Evolutionary conservation across 805 yeast genomes (phyloP).

Genomic region (Blastobotrys muscicola): DNA sequence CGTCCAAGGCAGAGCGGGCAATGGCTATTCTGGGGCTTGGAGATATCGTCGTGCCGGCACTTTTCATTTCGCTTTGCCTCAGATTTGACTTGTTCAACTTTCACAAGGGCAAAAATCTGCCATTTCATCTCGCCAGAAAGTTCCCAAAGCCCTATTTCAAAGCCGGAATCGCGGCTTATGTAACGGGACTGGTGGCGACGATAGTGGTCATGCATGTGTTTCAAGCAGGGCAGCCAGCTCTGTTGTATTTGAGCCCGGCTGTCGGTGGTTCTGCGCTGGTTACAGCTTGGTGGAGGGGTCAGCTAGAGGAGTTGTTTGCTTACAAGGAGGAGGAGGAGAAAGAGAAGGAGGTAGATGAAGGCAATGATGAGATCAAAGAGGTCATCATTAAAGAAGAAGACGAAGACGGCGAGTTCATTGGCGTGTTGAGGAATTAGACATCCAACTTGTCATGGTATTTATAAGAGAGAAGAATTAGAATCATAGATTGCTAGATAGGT

Average conservation of each 20-base stretch:
- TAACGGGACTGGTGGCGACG: constrained; percentile 37
- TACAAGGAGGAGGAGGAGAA: constrained; percentile 19
- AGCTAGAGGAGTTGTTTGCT: constrained; percentile 33
- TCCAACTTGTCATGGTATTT: no score
- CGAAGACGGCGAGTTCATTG: background rate
- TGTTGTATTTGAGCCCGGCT: constrained; percentile 52
- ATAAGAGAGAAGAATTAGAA: no score
- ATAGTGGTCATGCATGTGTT: constrained; percentile 31
- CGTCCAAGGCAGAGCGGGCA: constrained; percentile 10
- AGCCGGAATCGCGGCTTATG: constrained; percentile 39
- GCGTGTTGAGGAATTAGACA: background rate
- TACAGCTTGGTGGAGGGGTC: constrained; percentile 34
- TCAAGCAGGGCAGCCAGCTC: constrained; percentile 55
- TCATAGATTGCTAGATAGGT: no score
- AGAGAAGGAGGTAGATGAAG: constrained; percentile 13
- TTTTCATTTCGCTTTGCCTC: constrained; percentile 42
- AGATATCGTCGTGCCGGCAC: constrained; percentile 55
- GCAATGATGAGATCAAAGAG: constrained; percentile 5
- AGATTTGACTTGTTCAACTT: constrained; percentile 42
- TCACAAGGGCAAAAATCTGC: constrained; percentile 24
- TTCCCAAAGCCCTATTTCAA: constrained; percentile 40
- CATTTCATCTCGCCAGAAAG: constrained; percentile 20
- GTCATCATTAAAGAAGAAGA: background rate
- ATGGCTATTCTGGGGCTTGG: constrained; percentile 51
- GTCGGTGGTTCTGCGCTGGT: constrained; percentile 28